A percentile compares a stretch with the other conserved stretches of the same genome.
Evolutionary conservation across 495 filamentous ascomycete genomes (phyloP).

Genomic region (Aspergillus cavernicola): DNA sequence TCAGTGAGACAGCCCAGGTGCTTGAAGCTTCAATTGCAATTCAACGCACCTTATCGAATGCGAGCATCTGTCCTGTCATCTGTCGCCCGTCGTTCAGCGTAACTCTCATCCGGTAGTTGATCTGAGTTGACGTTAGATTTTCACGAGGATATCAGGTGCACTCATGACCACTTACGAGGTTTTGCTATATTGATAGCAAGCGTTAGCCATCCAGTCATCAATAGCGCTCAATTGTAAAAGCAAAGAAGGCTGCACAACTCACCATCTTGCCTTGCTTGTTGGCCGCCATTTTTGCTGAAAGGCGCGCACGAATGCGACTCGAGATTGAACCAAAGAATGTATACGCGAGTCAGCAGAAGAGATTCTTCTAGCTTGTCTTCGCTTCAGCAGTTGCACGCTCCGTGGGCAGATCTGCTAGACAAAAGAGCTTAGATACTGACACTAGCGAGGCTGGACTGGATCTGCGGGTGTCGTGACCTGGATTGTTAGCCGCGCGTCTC

Average conservation of each 20-base stretch:
- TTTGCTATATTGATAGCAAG: constrained; percentile 62
- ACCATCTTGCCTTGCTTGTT: constrained; percentile 99
- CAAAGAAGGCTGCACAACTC: constrained; percentile 44
- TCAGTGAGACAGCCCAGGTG: constrained; percentile 17
- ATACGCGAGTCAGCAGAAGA: constrained; percentile 21
- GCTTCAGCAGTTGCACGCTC: constrained; percentile 19
- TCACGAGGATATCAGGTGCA: neutral
- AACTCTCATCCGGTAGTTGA: constrained; percentile 98
- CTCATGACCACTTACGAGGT: constrained; percentile 71
- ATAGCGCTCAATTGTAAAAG: constrained; percentile 18
- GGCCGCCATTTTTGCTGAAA: constrained; percentile 62
- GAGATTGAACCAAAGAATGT: constrained; percentile 52
- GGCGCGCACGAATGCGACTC: constrained; percentile 69
- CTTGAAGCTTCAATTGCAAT: neutral
- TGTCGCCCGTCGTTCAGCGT: constrained; percentile 94
- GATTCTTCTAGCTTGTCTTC: constrained; percentile 23
- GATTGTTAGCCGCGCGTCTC: constrained; percentile 23
- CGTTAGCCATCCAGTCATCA: constrained; percentile 53
- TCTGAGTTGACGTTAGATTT: constrained; percentile 53
- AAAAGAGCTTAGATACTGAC: constrained; percentile 7
- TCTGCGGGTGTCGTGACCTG: constrained; percentile 2
- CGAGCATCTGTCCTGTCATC: constrained; percentile 95
- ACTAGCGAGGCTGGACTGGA: constrained; percentile 1
- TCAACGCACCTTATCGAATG: constrained; percentile 82
- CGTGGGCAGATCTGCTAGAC: constrained; percentile 12